Evolutionary conservation across 2,329 filamentous ascomycete genomes (phyloP), one percentile per base, ranked within the genome.

Genomic region (Colletotrichum sp.): DNA sequence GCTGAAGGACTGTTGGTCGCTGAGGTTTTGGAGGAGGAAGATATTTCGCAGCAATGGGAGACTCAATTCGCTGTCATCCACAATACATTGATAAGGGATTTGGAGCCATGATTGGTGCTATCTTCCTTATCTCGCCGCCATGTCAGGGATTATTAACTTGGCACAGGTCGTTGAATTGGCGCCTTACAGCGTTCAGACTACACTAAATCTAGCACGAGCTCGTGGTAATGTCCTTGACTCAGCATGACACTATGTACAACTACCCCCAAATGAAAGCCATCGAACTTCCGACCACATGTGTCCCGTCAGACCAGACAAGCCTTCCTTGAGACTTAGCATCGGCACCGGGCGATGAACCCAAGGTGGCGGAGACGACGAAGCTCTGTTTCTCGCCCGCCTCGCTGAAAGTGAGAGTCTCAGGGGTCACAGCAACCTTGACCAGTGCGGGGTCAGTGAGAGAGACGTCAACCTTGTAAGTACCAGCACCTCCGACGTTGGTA

Each of bases 241-340:
- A 21, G n/a, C 44, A 52, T 21, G n/a, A 52, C 44, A 52, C 6
- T 21, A 7, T 5, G n/a, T 52, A 28, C 24, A 59, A 16, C 16
- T 24, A 59, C 26, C 55, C 26, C 55, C 55, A 59, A 28, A 59
- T 26, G 26, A 59, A 59, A 59, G 21, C 55, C 55, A 59, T 52
- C 2, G 76, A 77, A 63, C 77, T 78, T 3, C 72, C 67, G 8
- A 78, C 72, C 12, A 64, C 71, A 18, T 78, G 77, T 34, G 49
- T 68, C 12, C 72, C 64, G 65, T 76, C 72, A n/a, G 77, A 74
- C 69, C 77, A 78, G 2, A 36, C 68, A 32, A 78, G 63, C 39
- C 72, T 68, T 18, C 72, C 72, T 36, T 32, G 77, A 2, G 73
- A 55, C 16, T 49, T 49, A 3, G 63, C 57, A 15, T 67, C 39